Conservation (phyloP, 768 basidiomycete genomes). For the Crepidotus variabilis region DNA sequence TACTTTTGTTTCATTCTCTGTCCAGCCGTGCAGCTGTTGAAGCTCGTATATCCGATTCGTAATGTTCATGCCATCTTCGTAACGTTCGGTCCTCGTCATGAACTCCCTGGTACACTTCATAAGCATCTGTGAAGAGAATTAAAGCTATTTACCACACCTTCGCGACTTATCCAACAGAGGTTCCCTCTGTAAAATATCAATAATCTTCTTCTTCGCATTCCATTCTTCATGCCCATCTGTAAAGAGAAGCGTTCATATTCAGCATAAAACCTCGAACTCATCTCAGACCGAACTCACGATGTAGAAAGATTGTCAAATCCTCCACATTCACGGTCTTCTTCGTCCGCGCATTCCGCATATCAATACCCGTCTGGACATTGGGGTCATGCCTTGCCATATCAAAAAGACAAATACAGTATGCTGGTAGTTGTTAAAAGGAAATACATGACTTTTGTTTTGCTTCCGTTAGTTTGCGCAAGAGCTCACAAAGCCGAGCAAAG, state of each 20-base stretch:
- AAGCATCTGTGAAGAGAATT: neutral
- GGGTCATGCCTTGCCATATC: slow-evolving; percentile 25
- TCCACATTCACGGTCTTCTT: slow-evolving; percentile 38
- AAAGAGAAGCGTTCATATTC: neutral
- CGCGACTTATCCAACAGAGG: slow-evolving; percentile 55
- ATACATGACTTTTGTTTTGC: no score
- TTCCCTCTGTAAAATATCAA: slow-evolving; percentile 46
- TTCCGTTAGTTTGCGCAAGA: no score
- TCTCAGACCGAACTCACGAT: slow-evolving; percentile 33
- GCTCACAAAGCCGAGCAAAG: no score
- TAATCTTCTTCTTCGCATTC: slow-evolving; percentile 42
- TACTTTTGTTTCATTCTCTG: slow-evolving; percentile 36
- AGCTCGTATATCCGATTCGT: slow-evolving; percentile 58
- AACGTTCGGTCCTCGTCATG: slow-evolving; percentile 53
- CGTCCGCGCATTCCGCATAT: slow-evolving; percentile 49
- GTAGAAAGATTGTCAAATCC: slow-evolving; percentile 44
- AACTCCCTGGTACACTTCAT: slow-evolving; percentile 41
- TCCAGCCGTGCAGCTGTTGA: slow-evolving; percentile 51
- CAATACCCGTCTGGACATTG: slow-evolving; percentile 44
- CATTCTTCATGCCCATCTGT: slow-evolving; percentile 49
- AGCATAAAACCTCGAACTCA: neutral
- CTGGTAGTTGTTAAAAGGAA: no score
- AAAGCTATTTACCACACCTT: slow-evolving; percentile 30
- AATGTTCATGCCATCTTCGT: slow-evolving; percentile 50
- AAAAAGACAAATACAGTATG: neutral